Conservation (phyloP, 495 filamentous ascomycete genomes). For the Talaromyces proteolyticus region DNA sequence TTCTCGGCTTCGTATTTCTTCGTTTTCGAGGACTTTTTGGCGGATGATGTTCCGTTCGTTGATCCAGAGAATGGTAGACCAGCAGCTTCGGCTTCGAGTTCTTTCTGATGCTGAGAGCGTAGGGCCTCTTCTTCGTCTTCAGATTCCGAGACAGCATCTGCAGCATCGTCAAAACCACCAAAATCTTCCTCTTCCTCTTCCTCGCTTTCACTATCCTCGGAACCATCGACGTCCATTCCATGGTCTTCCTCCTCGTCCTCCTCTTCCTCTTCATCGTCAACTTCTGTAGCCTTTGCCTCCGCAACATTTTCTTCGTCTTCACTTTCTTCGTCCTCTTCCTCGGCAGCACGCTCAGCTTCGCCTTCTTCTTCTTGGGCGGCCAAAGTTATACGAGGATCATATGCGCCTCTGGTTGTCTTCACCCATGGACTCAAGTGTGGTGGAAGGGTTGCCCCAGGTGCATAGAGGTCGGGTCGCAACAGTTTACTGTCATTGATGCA, state of each 20-base stretch:
- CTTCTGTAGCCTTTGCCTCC: slow-evolving; percentile 54
- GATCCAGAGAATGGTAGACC: slow-evolving; percentile 45
- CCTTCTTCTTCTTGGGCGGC: slow-evolving; percentile 73
- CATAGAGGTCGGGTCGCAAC: slow-evolving; percentile 82
- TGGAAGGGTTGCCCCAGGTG: slow-evolving; percentile 80
- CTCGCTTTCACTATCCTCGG: slow-evolving; percentile 39
- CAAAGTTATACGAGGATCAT: slow-evolving; percentile 79
- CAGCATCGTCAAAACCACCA: slow-evolving; percentile 36
- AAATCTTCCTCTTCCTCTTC: slow-evolving; percentile 29
- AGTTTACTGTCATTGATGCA: slow-evolving; percentile 85
- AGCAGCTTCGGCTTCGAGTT: slow-evolving; percentile 84
- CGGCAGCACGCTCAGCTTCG: slow-evolving; percentile 68
- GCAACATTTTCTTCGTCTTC: slow-evolving; percentile 54
- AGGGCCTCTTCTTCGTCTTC: slow-evolving; percentile 49
- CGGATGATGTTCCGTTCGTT: slow-evolving; percentile 37
- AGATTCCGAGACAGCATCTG: slow-evolving; percentile 34
- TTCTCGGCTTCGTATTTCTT: slow-evolving; percentile 64
- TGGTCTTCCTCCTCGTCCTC: slow-evolving; percentile 38
- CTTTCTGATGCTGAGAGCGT: slow-evolving; percentile 64
- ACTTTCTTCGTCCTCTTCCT: slow-evolving; percentile 50
- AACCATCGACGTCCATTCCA: slow-evolving; percentile 55
- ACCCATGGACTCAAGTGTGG: slow-evolving; percentile 97
- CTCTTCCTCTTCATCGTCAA: slow-evolving; percentile 50
- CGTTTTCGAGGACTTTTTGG: slow-evolving; percentile 54
- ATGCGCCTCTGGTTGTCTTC: slow-evolving; percentile 72